Evolutionary conservation across 129 eudicot species (phyloP), one percentile per base, ranked within the genome.

Genomic region (Tanacetum coccineum): DNA sequence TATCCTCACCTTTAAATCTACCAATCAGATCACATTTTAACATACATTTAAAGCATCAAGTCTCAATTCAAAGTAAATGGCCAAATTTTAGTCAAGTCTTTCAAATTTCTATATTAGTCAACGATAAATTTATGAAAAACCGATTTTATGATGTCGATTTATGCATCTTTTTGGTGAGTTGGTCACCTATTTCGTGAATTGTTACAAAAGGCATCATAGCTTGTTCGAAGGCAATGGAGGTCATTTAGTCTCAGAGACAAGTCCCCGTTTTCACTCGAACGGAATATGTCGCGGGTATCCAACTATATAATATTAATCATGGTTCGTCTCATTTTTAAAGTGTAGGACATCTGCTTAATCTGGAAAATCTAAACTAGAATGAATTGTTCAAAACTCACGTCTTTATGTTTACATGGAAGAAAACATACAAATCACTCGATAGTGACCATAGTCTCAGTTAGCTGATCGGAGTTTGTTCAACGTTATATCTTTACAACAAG

Each of bases 271-370:
- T 32, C 2, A 59, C 19, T 32, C 65, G 7, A 13, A 59, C 9
- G 6, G 13, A 4, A 59, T 19, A 59, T 26, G 48, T 32, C n/a
- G 39, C 6, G 39, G 36, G 5, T 12, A 30, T 6, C 6, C 65
- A 59, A 17, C 66, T 61, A 61, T 32, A 32, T n/a, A 36, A 62
- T 62, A 62, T 51, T 40, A 62, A n/a, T n/a, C n/a, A n/a, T 62
- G 48, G 51, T 62, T 39, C 51, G 17, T 18, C 19, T 62, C 52
- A 10, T 62, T 39, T 62, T 3, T n/a, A 40, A 62, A 62, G 67
- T 62, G 4, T 40, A 62, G 51, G 30, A 62, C 51, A n/a, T 18
- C 51, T 1, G 51, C 4, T 15, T 40, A 42, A 51, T 62, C 39
- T 40, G 9, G 62, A 9, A 21, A 8, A 56, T 9, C 39, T 32